These are phyloP conservation scores for Vicia faba DNA, from an alignment of 306 rosid genomes.

Conservation along the genomic window DNA sequence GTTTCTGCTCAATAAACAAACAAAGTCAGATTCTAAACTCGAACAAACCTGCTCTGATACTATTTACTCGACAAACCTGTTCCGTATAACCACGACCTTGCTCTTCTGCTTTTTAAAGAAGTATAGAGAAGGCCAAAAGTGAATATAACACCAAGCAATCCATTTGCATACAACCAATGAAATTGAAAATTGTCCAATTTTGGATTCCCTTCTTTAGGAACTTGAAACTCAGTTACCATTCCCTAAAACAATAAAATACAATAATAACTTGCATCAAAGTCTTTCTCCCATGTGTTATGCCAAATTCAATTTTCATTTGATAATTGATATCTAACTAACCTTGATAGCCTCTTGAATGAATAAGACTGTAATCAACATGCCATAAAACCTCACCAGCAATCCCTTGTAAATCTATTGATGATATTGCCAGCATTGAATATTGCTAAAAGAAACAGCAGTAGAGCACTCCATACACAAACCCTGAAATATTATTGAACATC, in stretches of 20 bases:
- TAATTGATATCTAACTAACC: constrained; percentile 46
- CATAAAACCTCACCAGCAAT: constrained; percentile 84
- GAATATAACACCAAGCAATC: constrained; percentile 72
- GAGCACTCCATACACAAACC: constrained; percentile 91
- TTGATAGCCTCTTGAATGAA: constrained; percentile 88
- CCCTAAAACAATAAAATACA: constrained; percentile 53
- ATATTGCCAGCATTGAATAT: constrained; percentile 73
- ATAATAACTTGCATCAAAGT: constrained; percentile 26
- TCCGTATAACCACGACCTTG: constrained; percentile 82
- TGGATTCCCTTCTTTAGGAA: constrained; percentile 58
- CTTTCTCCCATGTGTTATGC: constrained; percentile 1
- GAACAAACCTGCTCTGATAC: constrained; percentile 75
- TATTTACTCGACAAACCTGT: constrained; percentile 59
- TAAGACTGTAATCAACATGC: constrained; percentile 80
- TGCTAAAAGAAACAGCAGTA: constrained; percentile 70
- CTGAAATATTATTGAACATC: constrained; percentile 44
- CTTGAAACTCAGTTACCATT: constrained; percentile 62
- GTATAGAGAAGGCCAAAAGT: constrained; percentile 73
- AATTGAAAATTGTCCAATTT: constrained; percentile 49
- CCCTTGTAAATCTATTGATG: constrained; percentile 79
- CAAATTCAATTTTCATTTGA: constrained; percentile 19
- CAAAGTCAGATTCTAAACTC: background rate
- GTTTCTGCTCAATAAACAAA: constrained; percentile 48
- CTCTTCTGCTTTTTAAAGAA: constrained; percentile 76
- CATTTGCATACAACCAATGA: constrained; percentile 74